A percentile compares a stretch with the other conserved stretches of the same genome.
Conservation (phyloP, 2,329 filamentous ascomycete species). For the Fusarium floridanum region DNA sequence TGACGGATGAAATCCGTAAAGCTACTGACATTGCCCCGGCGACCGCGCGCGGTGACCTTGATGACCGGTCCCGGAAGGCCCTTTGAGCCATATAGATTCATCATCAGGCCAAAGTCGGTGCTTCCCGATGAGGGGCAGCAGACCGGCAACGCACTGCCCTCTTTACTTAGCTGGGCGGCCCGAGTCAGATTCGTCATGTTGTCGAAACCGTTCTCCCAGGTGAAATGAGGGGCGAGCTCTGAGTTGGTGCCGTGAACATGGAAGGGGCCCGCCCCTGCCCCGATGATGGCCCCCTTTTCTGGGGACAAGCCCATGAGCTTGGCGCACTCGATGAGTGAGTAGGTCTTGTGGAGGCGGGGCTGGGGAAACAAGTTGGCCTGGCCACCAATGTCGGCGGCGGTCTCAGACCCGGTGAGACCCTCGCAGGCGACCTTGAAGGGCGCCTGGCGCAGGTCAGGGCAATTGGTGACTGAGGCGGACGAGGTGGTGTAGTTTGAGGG, state of each 20-base stretch:
- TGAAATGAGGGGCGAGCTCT: constrained; percentile 57
- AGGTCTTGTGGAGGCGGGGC: constrained; percentile 52
- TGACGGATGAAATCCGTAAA: constrained; percentile 52
- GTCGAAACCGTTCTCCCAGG: constrained; percentile 44
- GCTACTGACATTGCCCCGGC: constrained; percentile 43
- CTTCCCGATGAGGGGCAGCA: constrained; percentile 10
- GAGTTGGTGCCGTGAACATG: constrained; percentile 57
- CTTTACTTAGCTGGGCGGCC: constrained; percentile 45
- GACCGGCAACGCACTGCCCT: constrained; percentile 24
- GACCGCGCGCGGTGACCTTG: constrained; percentile 51
- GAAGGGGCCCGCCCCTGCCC: constrained; percentile 59
- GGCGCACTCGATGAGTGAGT: constrained; percentile 49
- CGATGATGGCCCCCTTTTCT: constrained; percentile 51
- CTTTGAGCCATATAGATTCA: constrained; percentile 56
- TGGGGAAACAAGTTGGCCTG: constrained; percentile 55
- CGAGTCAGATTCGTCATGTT: constrained; percentile 46
- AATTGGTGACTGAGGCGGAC: constrained; percentile 18
- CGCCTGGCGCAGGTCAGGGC: constrained; percentile 49
- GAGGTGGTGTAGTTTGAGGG: no score
- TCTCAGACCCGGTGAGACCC: constrained; percentile 55
- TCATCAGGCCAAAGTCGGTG: constrained; percentile 57
- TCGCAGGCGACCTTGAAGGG: constrained; percentile 55
- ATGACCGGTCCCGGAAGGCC: constrained; percentile 52
- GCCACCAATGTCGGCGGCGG: constrained; percentile 60
- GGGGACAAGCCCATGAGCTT: constrained; percentile 53